Evolutionary conservation across 306 rosid genomes (phyloP).

Genomic region (Delonix regia): DNA sequence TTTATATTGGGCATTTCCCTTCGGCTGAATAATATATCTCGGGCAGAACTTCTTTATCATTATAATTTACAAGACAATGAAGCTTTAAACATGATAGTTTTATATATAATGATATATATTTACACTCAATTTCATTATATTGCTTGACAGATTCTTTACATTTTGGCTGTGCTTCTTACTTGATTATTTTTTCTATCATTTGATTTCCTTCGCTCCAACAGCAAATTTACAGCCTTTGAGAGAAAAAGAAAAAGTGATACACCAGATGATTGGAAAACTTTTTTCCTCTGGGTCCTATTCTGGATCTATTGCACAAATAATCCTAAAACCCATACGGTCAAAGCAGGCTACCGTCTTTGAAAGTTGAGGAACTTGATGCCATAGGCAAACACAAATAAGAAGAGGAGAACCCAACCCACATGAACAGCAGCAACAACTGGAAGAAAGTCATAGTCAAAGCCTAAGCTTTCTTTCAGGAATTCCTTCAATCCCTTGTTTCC

Average conservation of each 20-base stretch:
- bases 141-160: too few species aligned
- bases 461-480: slow-evolving; percentile 42
- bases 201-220: too few species aligned
- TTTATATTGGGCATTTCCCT: too few species aligned
- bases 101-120: too few species aligned
- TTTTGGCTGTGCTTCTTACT: too few species aligned
- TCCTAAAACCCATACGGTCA: slow-evolving; percentile 41
- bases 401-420: slow-evolving; percentile 68
- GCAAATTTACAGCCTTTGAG: background rate
- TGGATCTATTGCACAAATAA: background rate
- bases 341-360: slow-evolving; percentile 49
- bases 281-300: background rate
- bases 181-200: too few species aligned
- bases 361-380: slow-evolving; percentile 70
- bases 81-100: too few species aligned
- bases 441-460: slow-evolving; percentile 61
- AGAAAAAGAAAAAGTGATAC: background rate
- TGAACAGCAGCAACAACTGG: slow-evolving; percentile 56
- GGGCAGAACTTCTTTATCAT: too few species aligned
- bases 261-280: background rate
- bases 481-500: background rate
- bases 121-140: too few species aligned
- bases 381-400: slow-evolving; percentile 65
- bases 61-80: too few species aligned
- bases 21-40: too few species aligned